Evolutionary conservation across 495 filamentous ascomycete species (phyloP).

Genomic region (Annulohypoxylon bovei): DNA sequence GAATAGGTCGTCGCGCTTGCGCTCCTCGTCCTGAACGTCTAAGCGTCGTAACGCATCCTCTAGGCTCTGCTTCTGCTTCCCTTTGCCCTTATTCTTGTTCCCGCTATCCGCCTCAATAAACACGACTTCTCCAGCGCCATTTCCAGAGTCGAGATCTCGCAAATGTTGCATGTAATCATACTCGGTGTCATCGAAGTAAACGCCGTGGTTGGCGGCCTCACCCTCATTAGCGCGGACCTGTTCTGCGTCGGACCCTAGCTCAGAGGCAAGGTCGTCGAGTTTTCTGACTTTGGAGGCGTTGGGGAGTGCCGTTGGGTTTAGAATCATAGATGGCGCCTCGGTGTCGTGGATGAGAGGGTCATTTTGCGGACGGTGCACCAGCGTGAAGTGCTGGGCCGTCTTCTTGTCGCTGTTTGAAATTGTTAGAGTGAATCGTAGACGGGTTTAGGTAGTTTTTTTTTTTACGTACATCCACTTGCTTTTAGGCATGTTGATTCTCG

Average conservation of each 20-base stretch:
- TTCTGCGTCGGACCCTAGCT: constrained; percentile 71
- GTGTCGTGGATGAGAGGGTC: constrained; percentile 94
- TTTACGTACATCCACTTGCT: constrained; percentile 87
- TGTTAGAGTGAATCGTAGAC: constrained; percentile 12
- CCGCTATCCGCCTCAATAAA: constrained; percentile 76
- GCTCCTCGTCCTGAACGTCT: constrained; percentile 62
- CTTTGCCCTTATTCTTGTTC: constrained; percentile 71
- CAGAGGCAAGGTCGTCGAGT: constrained; percentile 76
- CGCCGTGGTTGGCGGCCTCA: constrained; percentile 91
- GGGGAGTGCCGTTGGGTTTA: constrained; percentile 64
- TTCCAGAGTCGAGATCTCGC: constrained; percentile 74
- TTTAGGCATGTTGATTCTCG: constrained; percentile 71
- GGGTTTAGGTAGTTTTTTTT: not conserved
- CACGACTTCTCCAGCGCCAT: constrained; percentile 64
- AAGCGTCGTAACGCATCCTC: constrained; percentile 82
- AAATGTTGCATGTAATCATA: constrained; percentile 99
- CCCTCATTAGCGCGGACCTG: constrained; percentile 87
- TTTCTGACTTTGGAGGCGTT: constrained; percentile 68
- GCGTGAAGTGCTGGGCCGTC: constrained; percentile 86
- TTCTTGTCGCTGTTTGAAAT: constrained; percentile 83
- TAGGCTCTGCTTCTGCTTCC: constrained; percentile 70
- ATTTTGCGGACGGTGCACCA: constrained; percentile 96
- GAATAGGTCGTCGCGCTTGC: constrained; percentile 64
- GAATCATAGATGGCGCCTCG: constrained; percentile 81
- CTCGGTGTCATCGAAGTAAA: constrained; percentile 86